A percentile compares a stretch with the other conserved stretches of the same genome.
Conservation (phyloP, 768 basidiomycete species). For the Mycena kentingensis region DNA sequence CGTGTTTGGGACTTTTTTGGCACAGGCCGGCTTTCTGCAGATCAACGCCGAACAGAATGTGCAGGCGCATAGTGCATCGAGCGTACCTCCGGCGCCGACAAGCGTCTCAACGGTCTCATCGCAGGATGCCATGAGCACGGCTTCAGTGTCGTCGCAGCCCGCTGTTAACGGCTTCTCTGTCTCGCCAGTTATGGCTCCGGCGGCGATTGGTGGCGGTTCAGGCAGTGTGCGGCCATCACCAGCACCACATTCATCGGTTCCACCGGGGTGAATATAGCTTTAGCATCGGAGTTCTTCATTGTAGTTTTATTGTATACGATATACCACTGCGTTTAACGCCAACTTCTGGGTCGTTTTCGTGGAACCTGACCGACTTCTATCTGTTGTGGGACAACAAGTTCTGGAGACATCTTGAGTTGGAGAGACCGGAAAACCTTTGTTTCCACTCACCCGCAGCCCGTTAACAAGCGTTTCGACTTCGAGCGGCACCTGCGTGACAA, state of each 20-base stretch:
- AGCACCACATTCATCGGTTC: background rate
- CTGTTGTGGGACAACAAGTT: background rate
- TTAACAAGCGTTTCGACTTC: background rate
- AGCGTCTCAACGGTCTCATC: background rate
- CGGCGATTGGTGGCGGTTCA: background rate
- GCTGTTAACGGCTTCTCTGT: background rate
- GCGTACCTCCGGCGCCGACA: background rate
- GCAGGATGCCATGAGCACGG: background rate
- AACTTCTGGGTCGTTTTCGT: background rate
- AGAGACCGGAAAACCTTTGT: no score
- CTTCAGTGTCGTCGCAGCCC: background rate
- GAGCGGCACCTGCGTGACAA: background rate
- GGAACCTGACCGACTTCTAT: background rate
- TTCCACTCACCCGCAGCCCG: background rate
- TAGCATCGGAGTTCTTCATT: background rate
- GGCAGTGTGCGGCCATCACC: constrained; percentile 1
- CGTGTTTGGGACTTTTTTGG: constrained; percentile 92
- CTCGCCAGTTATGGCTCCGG: background rate
- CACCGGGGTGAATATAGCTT: background rate
- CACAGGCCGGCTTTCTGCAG: constrained; percentile 79
- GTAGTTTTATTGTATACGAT: background rate
- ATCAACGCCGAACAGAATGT: constrained; percentile 52
- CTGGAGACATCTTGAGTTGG: background rate
- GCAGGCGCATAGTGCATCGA: background rate
- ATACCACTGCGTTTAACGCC: background rate